Conservation (phyloP, 805 yeast species). For the Candida succiphila region DNA sequence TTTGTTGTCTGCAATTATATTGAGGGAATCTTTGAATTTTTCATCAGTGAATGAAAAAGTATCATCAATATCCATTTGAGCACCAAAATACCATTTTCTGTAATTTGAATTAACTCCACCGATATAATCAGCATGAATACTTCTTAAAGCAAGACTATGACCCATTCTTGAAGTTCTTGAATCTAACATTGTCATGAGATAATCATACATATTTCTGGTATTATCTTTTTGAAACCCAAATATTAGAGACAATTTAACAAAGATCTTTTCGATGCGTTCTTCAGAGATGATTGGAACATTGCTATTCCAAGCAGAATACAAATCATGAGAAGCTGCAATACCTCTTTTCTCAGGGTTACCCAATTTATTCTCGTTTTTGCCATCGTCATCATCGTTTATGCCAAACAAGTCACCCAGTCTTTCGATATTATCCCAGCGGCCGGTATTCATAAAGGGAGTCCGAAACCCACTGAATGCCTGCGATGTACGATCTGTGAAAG, state of each 20-base stretch:
- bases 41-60: conserved; percentile 19
- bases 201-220: conserved; percentile 58
- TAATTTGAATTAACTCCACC: conserved; percentile 65
- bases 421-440: conserved; percentile 33
- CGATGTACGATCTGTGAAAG: conserved; percentile 18
- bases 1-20: conserved; percentile 8
- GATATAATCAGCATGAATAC: conserved; percentile 66
- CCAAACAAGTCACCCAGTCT: conserved; percentile 23
- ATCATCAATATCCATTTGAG: conserved; percentile 55
- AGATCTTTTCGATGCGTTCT: conserved; percentile 46
- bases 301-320: conserved; percentile 44
- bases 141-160: conserved; percentile 41
- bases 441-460: conserved; percentile 32
- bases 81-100: conserved; percentile 70
- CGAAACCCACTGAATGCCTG: conserved; percentile 31
- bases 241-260: conserved; percentile 37
- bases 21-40: conserved; percentile 4
- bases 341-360: conserved; percentile 19
- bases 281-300: conserved; percentile 40
- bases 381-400: conserved; percentile 19
- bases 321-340: conserved; percentile 36
- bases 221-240: conserved; percentile 67
- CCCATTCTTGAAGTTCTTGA: conserved; percentile 61
- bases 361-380: conserved; percentile 13
- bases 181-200: conserved; percentile 49